Evolutionary conservation across 2,329 filamentous ascomycete genomes (phyloP).

Genomic region (Aspergillus oerlinghausenensis): DNA sequence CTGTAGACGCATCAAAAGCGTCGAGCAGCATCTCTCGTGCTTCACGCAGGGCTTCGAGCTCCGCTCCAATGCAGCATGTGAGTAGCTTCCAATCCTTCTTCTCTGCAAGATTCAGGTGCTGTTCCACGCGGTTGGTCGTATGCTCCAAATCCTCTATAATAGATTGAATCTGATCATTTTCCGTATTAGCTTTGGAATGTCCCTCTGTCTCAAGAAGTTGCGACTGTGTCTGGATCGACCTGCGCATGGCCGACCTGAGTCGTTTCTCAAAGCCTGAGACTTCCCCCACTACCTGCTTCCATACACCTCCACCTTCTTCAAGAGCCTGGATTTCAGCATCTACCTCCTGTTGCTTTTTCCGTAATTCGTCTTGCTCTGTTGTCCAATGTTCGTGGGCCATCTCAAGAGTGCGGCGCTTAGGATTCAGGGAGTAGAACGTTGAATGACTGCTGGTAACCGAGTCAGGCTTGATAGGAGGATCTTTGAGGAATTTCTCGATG

Average conservation of each 20-base stretch:
- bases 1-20: slow-evolving; percentile 26
- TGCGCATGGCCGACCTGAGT: slow-evolving; percentile 29
- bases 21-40: slow-evolving; percentile 34
- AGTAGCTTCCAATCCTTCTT: slow-evolving; percentile 57
- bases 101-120: slow-evolving; percentile 48
- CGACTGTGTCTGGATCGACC: slow-evolving; percentile 22
- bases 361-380: slow-evolving; percentile 44
- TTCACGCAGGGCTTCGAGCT: slow-evolving; percentile 52
- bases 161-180: slow-evolving; percentile 21
- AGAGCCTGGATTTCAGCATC: slow-evolving; percentile 54
- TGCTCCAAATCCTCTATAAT: slow-evolving; percentile 45
- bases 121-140: slow-evolving; percentile 45
- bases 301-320: slow-evolving; percentile 55
- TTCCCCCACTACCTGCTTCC: slow-evolving; percentile 51
- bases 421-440: slow-evolving; percentile 50
- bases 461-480: slow-evolving; percentile 42
- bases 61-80: slow-evolving; percentile 58
- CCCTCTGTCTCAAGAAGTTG: slow-evolving; percentile 13
- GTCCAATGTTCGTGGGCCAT: slow-evolving; percentile 57
- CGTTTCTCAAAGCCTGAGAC: slow-evolving; percentile 49
- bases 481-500: slow-evolving; percentile 48
- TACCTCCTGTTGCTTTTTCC: slow-evolving; percentile 42
- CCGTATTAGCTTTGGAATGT: slow-evolving; percentile 11
- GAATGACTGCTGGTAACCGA: slow-evolving; percentile 23
- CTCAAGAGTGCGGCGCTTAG: slow-evolving; percentile 54